A percentile compares a stretch with the other conserved stretches of the same genome.
Evolutionary conservation across 768 basidiomycete species (phyloP).

Genomic region (Lyophyllum shimeji): DNA sequence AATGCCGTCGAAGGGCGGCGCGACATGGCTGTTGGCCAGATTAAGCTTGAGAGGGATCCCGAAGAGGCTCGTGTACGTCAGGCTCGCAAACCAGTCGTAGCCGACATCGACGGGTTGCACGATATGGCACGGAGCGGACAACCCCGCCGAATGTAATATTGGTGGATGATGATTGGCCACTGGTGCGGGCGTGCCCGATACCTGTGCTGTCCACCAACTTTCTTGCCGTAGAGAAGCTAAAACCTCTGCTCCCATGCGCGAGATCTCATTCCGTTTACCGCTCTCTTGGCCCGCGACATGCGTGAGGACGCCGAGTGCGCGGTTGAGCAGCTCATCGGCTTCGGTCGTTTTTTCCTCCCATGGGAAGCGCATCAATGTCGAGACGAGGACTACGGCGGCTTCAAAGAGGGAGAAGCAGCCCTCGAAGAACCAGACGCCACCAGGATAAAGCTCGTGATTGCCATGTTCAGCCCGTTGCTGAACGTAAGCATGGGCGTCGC

Average conservation of each 20-base stretch:
- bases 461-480: conserved; percentile 20
- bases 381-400: conserved; percentile 44
- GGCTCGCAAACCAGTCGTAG: conserved; percentile 11
- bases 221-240: conserved; percentile 32
- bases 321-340: conserved; percentile 36
- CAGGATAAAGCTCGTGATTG: conserved; percentile 24
- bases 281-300: conserved; percentile 32
- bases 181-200: not conserved
- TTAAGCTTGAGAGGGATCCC: not conserved
- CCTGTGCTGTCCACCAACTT: conserved; percentile 20
- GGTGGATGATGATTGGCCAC: not conserved
- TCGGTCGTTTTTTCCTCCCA: conserved; percentile 36
- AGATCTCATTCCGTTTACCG: conserved; percentile 36
- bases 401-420: conserved; percentile 47
- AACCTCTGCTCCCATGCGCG: conserved; percentile 38
- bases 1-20: not conserved
- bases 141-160: not conserved
- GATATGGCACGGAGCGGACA: not conserved
- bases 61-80: conserved; percentile 7
- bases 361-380: conserved; percentile 38
- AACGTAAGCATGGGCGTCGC: conserved; percentile 31
- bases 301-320: conserved; percentile 35
- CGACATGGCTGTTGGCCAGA: not conserved
- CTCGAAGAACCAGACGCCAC: conserved; percentile 40
- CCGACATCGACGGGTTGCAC: not conserved